Conservation (phyloP, 2,329 filamentous ascomycete genomes). For the Fusarium nisikadoi region DNA sequence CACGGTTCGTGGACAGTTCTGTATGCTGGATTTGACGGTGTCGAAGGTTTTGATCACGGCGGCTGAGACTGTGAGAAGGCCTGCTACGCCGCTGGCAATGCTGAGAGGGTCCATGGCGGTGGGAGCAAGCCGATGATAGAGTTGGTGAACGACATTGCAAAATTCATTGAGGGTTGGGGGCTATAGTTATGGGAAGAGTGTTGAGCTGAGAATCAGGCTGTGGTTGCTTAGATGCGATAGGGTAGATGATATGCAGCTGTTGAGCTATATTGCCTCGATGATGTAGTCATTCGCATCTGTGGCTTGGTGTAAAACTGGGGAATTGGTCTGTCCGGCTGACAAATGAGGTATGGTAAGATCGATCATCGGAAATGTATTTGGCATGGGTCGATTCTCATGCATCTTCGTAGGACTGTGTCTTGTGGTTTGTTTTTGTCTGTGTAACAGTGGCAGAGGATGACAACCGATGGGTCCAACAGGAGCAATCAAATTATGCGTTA, state of each 20-base stretch:
- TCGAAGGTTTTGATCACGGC: slow-evolving; percentile 16
- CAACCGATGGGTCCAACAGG: too few species aligned
- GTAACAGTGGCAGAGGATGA: background rate
- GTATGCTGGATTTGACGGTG: background rate
- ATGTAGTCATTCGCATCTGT: slow-evolving; percentile 2
- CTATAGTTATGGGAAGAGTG: background rate
- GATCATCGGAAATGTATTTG: background rate
- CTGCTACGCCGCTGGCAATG: slow-evolving; percentile 17
- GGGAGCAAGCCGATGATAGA: background rate
- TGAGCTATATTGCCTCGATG: slow-evolving; percentile 14
- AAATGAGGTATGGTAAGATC: background rate
- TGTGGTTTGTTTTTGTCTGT: background rate
- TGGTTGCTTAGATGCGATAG: background rate
- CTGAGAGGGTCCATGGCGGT: slow-evolving; percentile 15
- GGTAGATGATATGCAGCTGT: background rate
- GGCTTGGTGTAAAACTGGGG: background rate
- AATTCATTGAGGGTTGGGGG: background rate
- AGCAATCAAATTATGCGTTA: background rate
- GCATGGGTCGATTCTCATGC: background rate
- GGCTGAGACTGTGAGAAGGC: slow-evolving; percentile 11
- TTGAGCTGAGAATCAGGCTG: slow-evolving; percentile 17
- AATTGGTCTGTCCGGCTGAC: background rate
- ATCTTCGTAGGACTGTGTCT: background rate
- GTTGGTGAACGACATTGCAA: background rate
- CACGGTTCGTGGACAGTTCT: slow-evolving; percentile 9